phyloP scores from a whole-genome alignment of 208 protist species.

The Acanthamoeba sp. region DNA sequence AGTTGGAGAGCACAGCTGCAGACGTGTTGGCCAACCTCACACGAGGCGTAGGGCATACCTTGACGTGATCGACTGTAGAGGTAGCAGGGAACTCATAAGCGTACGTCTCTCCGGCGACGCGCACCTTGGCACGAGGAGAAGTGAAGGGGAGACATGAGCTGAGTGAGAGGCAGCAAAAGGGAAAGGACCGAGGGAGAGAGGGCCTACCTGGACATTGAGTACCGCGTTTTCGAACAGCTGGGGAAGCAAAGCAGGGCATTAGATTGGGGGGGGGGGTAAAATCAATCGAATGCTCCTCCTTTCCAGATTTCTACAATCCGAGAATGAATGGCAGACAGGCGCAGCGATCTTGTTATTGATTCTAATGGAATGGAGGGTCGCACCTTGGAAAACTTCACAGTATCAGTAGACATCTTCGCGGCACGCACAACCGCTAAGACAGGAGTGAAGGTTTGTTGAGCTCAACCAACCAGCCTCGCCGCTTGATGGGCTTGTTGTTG shows the following conservation, averaged over 20 bases:
- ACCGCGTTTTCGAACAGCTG: constrained; percentile 27
- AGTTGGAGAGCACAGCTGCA: too few relatives aligned
- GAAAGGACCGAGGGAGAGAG: background rate
- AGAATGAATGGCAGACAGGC: too few relatives aligned
- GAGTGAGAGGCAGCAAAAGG: background rate
- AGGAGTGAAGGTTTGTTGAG: background rate
- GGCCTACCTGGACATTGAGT: constrained; percentile 11
- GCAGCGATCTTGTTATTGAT: background rate
- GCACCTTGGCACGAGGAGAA: background rate
- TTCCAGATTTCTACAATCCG: too few relatives aligned
- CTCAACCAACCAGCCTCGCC: too few relatives aligned
- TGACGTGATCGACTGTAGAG: constrained; percentile 54
- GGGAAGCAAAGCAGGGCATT: background rate
- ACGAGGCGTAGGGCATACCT: background rate
- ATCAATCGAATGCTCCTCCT: too few relatives aligned
- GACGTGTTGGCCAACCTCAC: too few relatives aligned
- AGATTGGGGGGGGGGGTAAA: background rate
- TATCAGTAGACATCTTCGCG: background rate
- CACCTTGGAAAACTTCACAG: constrained; percentile 51
- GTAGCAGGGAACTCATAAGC: constrained; percentile 28
- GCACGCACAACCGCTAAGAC: background rate
- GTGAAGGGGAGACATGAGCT: background rate
- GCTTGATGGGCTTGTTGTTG: too few relatives aligned
- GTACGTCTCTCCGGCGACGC: background rate
- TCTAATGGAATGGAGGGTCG: background rate